Conservation (phyloP, 768 basidiomycete genomes). For the Podaxis sp. region DNA sequence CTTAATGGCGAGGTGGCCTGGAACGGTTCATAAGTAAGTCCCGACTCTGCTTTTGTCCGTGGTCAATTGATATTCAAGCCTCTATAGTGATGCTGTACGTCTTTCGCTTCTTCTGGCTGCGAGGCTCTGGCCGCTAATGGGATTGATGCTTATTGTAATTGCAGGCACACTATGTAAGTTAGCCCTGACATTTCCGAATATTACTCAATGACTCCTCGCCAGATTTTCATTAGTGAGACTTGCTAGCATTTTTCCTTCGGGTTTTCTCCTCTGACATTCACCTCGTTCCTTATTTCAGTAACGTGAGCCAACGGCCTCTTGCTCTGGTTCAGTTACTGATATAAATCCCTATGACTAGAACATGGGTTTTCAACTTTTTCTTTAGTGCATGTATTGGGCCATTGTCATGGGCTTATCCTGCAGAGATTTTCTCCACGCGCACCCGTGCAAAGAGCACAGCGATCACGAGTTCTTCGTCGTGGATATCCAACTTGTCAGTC, state of each 20-base stretch:
- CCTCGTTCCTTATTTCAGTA: neutral
- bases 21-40: conserved; percentile 37
- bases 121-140: neutral
- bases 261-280: neutral
- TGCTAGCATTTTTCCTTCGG: neutral
- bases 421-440: conserved; percentile 40
- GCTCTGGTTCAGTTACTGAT: neutral
- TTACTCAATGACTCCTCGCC: neutral
- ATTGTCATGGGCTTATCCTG: conserved; percentile 41
- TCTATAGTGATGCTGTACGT: no score
- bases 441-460: conserved; percentile 42
- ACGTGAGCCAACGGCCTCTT: conserved; percentile 1
- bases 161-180: conserved; percentile 35
- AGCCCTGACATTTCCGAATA: neutral
- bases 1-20: conserved; percentile 39
- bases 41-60: neutral
- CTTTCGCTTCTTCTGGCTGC: no score
- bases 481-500: conserved; percentile 40
- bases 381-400: conserved; percentile 42
- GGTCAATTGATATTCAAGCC: no score
- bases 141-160: neutral
- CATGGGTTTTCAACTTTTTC: conserved; percentile 46
- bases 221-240: conserved; percentile 38
- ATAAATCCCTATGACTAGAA: conserved; percentile 19
- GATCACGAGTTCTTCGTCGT: conserved; percentile 38